Percentiles rank a stretch among this genome's conserved stretches.
phyloP scores from a whole-genome alignment of 768 basidiomycete species.

The Lentinus tigrinus region DNA sequence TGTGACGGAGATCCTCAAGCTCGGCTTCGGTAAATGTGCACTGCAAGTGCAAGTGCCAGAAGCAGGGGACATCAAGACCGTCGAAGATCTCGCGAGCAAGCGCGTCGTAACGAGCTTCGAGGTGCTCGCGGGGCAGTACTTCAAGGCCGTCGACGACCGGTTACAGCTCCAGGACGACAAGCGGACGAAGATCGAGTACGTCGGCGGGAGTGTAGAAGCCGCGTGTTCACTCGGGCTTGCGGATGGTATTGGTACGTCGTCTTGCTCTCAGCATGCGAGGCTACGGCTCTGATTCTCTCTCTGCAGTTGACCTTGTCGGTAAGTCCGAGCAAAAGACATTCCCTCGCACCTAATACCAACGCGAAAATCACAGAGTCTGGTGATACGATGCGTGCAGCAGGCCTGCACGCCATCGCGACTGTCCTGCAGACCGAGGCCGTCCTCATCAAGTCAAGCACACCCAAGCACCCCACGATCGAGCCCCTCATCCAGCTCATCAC shows the following conservation, averaged over 20 bases:
- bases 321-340: constrained; percentile 26
- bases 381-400: constrained; percentile 98
- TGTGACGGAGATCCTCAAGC: constrained; percentile 76
- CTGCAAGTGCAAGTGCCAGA: constrained; percentile 93
- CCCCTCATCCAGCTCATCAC: constrained; percentile 78
- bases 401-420: constrained; percentile 89
- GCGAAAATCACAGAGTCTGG: constrained; percentile 72
- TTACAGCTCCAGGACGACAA: constrained; percentile 50
- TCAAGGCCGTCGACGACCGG: constrained; percentile 59
- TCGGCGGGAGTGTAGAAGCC: constrained; percentile 97
- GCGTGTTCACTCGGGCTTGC: constrained; percentile 95
- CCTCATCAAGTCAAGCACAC: constrained; percentile 75
- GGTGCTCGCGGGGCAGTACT: constrained; percentile 80
- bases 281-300: background rate
- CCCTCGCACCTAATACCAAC: background rate
- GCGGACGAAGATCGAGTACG: constrained; percentile 86
- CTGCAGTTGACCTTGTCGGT: constrained; percentile 94
- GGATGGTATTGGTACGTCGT: constrained; percentile 84
- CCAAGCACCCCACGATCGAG: constrained; percentile 60
- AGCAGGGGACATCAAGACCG: constrained; percentile 57
- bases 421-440: constrained; percentile 87
- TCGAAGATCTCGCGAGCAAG: constrained; percentile 85
- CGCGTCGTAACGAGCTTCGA: constrained; percentile 95
- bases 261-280: background rate
- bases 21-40: constrained; percentile 91